phyloP scores from a whole-genome alignment of 1,139 yeast species.

The Lodderomyces pseudojiufengensis region DNA sequence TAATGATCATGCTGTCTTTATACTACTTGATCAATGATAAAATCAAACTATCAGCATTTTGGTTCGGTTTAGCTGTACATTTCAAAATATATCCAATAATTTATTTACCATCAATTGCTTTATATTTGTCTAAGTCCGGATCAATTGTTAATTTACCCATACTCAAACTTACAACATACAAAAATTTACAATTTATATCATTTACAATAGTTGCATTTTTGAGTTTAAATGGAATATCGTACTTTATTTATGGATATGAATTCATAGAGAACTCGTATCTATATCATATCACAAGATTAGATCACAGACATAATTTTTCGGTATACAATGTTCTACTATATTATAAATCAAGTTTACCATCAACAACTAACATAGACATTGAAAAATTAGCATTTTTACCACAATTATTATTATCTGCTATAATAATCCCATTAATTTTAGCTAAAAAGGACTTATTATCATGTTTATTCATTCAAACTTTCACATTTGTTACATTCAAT shows the following conservation, averaged over 20 bases:
- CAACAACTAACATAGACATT: constrained; percentile 13
- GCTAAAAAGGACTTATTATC: constrained; percentile 54
- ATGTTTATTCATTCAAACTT: constrained; percentile 81
- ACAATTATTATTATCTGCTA: constrained; percentile 59
- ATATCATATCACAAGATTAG: constrained; percentile 79
- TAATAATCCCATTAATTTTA: constrained; percentile 58
- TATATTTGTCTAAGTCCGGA: constrained; percentile 20
- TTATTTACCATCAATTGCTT: constrained; percentile 57
- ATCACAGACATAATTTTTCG: constrained; percentile 93
- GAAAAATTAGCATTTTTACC: constrained; percentile 75
- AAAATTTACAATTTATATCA: constrained; percentile 44
- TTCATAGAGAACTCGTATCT: constrained; percentile 76
- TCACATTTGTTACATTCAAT: constrained; percentile 84
- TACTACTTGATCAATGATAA: constrained; percentile 37
- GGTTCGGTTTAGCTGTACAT: constrained; percentile 78
- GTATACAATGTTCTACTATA: constrained; percentile 78
- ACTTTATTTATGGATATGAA: constrained; percentile 63
- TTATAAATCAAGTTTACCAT: constrained; percentile 47
- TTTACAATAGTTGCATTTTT: constrained; percentile 42
- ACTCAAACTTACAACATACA: constrained; percentile 36
- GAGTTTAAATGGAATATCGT: constrained; percentile 56
- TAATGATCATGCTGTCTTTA: constrained; percentile 62
- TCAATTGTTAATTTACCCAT: constrained; percentile 28
- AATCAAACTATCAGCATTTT: constrained; percentile 45
- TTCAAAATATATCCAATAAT: constrained; percentile 90